phyloP scores from a whole-genome alignment of 768 basidiomycete species.

The Mrakia hoshinonis region DNA sequence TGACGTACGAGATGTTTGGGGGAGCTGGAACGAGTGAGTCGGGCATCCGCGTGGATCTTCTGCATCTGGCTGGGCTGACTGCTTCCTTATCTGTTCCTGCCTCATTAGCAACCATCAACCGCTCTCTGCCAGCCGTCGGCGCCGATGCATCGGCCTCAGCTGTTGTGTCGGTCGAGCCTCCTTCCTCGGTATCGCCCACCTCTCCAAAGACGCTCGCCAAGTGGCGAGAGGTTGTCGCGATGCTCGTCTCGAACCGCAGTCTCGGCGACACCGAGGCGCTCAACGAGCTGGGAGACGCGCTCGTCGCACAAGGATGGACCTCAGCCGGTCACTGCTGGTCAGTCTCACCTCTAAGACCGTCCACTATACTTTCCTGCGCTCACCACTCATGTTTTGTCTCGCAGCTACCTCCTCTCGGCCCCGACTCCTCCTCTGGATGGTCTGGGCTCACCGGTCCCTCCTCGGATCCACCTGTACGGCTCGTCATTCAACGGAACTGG shows the following conservation, averaged over 20 bases:
- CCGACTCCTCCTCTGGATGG: constrained; percentile 68
- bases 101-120: constrained; percentile 6
- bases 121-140: not conserved
- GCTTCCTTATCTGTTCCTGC: not conserved
- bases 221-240: constrained; percentile 80
- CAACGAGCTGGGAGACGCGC: constrained; percentile 73
- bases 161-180: not conserved
- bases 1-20: constrained; percentile 30
- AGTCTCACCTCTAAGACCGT: constrained; percentile 35
- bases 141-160: not conserved
- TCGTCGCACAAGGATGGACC: constrained; percentile 60
- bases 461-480: constrained; percentile 54
- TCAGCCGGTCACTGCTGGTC: constrained; percentile 92
- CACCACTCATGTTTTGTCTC: not conserved
- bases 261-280: constrained; percentile 64
- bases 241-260: constrained; percentile 60
- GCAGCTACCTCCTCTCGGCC: constrained; percentile 76
- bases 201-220: constrained; percentile 55
- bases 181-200: not conserved
- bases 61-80: not conserved
- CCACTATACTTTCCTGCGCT: not conserved
- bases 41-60: not conserved
- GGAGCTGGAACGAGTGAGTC: constrained; percentile 8
- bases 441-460: constrained; percentile 56
- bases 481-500: not conserved